Evolutionary conservation across 306 rosid genomes (phyloP), one percentile per base, ranked within the genome.

Genomic region (Fagus sylvatica): DNA sequence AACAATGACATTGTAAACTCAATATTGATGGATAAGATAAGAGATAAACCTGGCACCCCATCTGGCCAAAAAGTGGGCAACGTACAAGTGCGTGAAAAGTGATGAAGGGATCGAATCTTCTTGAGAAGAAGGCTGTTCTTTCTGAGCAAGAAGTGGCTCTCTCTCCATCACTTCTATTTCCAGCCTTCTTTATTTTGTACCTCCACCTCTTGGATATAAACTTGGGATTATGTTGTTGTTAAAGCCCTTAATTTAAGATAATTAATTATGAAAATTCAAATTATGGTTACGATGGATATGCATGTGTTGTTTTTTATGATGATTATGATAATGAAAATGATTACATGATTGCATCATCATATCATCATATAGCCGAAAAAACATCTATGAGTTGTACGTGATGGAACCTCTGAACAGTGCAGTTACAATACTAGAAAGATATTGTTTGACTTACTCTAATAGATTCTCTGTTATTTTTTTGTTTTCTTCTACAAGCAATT

Each of bases 1-100:
- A 64, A 67, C n/a, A 81, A 62, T 16, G 30, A 46, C 11, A 54
- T 40, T 19, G 42, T 16, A 60, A 75, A 48, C 1, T 13, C 6
- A 69, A 7, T 11, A 53, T 17, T 17, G 16, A 69, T 54, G 8
- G 62, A 34, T 32, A 48, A 56, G 72, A 34, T 37, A 53, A 64
- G 48, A 71, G 72, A 60, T 48, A 71, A 82, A 91, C 97, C 97
- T 93, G 79, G 97, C 82, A 49, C 91, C 91, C 97, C 97, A 93
- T 91, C 97, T 85, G 56, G 97, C 85, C 66, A 91, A 81, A 79
- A 91, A 91, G 81, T 91, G 93, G 11, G 81, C 98, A 54, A 72
- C 57, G 77, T 91, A 93, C 16, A 91, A 78, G 68, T 78, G 43
- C 53, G 77, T 86, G 85, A 89, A 79, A 2, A 91, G 79, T 79